phyloP scores from a whole-genome alignment of 805 yeast species.

The Barnettozyma wickerhamii region DNA sequence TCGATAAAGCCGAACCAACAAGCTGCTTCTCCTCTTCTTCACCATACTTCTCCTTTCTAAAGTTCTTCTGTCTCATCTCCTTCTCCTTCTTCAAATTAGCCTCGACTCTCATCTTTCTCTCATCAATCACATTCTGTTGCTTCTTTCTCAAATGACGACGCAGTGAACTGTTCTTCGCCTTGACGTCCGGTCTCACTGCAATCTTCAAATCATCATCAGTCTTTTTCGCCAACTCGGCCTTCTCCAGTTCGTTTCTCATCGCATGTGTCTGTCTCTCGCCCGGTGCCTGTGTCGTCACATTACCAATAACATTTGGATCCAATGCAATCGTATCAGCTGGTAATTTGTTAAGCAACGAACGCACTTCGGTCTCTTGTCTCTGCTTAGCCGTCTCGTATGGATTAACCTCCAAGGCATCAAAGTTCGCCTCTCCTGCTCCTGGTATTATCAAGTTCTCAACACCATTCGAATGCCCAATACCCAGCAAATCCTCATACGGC shows the following conservation, averaged over 20 bases:
- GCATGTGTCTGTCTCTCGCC: conserved; percentile 59
- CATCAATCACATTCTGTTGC: conserved; percentile 79
- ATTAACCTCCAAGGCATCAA: conserved; percentile 87
- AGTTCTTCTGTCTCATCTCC: conserved; percentile 52
- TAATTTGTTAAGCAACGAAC: conserved; percentile 77
- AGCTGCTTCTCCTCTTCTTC: conserved; percentile 44
- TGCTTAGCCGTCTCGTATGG: conserved; percentile 91
- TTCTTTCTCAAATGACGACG: conserved; percentile 79
- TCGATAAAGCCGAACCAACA: conserved; percentile 36
- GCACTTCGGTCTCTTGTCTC: conserved; percentile 90
- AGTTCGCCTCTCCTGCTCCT: conserved; percentile 97
- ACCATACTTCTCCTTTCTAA: conserved; percentile 45
- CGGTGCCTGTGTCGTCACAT: conserved; percentile 68
- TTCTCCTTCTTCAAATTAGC: conserved; percentile 72
- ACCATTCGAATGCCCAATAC: conserved; percentile 78
- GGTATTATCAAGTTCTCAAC: conserved; percentile 86
- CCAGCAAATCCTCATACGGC: conserved; percentile 95
- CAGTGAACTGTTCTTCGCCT: conserved; percentile 78
- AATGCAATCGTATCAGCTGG: conserved; percentile 89
- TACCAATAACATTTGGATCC: conserved; percentile 86
- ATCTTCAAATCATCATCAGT: conserved; percentile 42
- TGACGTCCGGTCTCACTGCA: conserved; percentile 53
- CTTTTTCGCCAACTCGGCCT: conserved; percentile 21
- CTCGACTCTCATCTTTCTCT: conserved; percentile 75
- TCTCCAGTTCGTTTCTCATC: conserved; percentile 42